phyloP scores from a whole-genome alignment of 2,329 filamentous ascomycete genomes.

The Verticillium klebahnii region DNA sequence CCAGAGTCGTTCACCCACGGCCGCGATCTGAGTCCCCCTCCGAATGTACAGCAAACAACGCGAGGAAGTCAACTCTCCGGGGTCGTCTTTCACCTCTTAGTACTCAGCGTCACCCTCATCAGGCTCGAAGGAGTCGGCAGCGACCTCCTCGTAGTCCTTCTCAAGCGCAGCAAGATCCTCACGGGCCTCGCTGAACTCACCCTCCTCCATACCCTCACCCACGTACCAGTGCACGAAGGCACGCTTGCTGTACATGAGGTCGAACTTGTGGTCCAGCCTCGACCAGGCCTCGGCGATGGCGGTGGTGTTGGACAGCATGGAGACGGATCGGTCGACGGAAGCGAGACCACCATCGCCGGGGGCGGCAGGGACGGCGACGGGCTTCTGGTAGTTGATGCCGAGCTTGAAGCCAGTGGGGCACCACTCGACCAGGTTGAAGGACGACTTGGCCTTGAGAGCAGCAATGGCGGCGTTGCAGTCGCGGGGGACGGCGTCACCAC shows the following conservation, averaged over 20 bases:
- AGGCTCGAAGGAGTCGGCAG: conserved; percentile 63
- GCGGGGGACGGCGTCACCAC: conserved; percentile 65
- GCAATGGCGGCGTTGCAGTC: conserved; percentile 65
- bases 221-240: conserved; percentile 78
- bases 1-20: background rate
- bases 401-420: conserved; percentile 74
- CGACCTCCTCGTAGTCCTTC: conserved; percentile 85
- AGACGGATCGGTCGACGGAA: conserved; percentile 58
- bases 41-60: conserved; percentile 4
- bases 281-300: conserved; percentile 72
- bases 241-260: conserved; percentile 75
- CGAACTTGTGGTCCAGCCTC: conserved; percentile 69
- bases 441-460: conserved; percentile 64
- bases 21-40: conserved; percentile 4
- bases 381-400: conserved; percentile 71
- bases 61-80: conserved; percentile 4
- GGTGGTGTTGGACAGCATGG: conserved; percentile 72
- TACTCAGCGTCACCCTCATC: conserved; percentile 72
- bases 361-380: conserved; percentile 50
- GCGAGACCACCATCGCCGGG: conserved; percentile 55
- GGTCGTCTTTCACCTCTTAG: conserved; percentile 40
- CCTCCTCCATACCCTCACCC: conserved; percentile 89
- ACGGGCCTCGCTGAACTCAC: conserved; percentile 82
- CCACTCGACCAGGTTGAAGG: conserved; percentile 72
- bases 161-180: conserved; percentile 82